Conservation (phyloP, 106 monocot species). For the Dendrobium nobile region DNA sequence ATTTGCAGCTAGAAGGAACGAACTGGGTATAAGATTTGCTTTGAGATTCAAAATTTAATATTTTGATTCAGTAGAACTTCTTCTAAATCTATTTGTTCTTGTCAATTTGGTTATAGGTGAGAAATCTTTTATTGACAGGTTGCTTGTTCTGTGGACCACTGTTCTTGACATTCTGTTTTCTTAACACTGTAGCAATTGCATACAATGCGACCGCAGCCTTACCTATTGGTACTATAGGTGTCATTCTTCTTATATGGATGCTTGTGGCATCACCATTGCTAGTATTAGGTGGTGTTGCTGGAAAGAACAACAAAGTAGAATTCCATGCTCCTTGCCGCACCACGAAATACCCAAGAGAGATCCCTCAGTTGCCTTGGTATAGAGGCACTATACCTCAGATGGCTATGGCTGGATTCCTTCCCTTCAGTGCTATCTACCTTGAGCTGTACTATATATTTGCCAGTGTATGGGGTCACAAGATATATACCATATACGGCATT, state of each 20-base stretch:
- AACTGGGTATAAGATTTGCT: conserved; percentile 56
- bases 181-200: conserved; percentile 64
- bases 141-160: conserved; percentile 70
- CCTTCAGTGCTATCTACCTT: conserved; percentile 73
- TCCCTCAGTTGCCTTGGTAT: conserved; percentile 70
- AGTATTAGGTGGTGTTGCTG: conserved; percentile 63
- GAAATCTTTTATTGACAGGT: conserved; percentile 65
- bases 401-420: conserved; percentile 75
- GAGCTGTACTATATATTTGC: conserved; percentile 82
- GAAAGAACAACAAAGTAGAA: conserved; percentile 60
- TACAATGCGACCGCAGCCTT: conserved; percentile 69
- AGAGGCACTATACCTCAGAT: conserved; percentile 65
- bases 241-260: conserved; percentile 73
- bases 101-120: conserved; percentile 28
- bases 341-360: conserved; percentile 71
- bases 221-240: conserved; percentile 71
- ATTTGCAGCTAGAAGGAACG: conserved; percentile 67
- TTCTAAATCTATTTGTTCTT: not conserved
- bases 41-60: not conserved
- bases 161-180: conserved; percentile 67
- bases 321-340: conserved; percentile 71
- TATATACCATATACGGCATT: conserved; percentile 74
- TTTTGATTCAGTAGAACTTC: not conserved
- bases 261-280: conserved; percentile 66
- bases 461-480: conserved; percentile 80